Conservation (phyloP, 139 green algal genomes). For the Chlamydomonas schloesseri region DNA sequence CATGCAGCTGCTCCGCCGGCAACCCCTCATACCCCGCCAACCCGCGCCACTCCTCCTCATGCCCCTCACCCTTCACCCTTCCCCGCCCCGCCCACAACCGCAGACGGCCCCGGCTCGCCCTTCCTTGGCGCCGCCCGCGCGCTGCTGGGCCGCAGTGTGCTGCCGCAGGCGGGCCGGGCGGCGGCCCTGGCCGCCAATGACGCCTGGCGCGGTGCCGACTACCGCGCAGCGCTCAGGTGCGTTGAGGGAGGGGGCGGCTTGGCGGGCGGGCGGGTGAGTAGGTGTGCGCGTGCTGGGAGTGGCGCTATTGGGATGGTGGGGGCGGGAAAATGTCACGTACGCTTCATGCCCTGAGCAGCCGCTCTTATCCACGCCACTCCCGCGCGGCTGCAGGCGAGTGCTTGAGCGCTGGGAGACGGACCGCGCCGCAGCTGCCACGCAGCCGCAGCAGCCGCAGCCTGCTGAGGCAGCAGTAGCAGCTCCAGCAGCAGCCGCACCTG, state of each 20-base stretch:
- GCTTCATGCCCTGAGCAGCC: too few relatives aligned
- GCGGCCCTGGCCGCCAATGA: background rate
- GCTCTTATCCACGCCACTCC: background rate
- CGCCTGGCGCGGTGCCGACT: conserved; percentile 39
- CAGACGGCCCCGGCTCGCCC: conserved; percentile 25
- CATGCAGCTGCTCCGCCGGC: too few relatives aligned
- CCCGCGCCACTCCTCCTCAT: too few relatives aligned
- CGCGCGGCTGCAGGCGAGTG: background rate
- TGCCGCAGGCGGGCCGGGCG: conserved; percentile 21
- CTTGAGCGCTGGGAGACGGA: background rate
- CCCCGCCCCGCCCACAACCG: background rate
- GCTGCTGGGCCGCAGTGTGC: conserved; percentile 24
- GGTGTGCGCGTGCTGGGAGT: too few relatives aligned
- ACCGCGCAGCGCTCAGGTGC: conserved; percentile 12
- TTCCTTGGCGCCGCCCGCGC: background rate
- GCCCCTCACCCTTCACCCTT: too few relatives aligned
- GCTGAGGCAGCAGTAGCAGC: background rate
- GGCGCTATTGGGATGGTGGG: too few relatives aligned
- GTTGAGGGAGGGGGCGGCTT: background rate
- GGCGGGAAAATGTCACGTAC: too few relatives aligned
- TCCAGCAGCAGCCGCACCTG: too few relatives aligned
- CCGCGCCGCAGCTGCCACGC: background rate
- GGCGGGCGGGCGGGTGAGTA: background rate
- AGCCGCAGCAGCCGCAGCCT: background rate
- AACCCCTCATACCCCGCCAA: too few relatives aligned